Base-by-base conservation (phyloP, 257 asterid species). In the Solanum okadae region DNA sequence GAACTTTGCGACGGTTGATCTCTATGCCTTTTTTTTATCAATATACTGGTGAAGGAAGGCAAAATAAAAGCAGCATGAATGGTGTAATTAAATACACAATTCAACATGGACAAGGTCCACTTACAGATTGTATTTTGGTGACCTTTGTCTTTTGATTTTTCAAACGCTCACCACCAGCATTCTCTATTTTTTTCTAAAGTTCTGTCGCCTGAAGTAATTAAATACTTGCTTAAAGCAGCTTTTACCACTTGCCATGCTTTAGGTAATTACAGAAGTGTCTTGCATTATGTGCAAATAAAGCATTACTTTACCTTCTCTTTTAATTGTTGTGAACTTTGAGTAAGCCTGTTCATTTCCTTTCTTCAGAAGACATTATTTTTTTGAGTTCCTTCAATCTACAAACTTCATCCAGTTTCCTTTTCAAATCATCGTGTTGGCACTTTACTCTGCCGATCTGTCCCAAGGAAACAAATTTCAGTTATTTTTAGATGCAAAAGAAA, bases 121-220 rank as follows among this genome's bases (percentile, higher is more conserved):
- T 95, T 91, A 95, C 96, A 87, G 96, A 90, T 83, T 97, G 97
- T 85, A 97, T 94, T 91, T 91, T 93, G 87, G 87, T 84, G 84
- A 96, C 97, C 83, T 81, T 93, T 33, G 96, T 89, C 49, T 42
- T 42, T 42, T 42, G 5, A 42, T 42, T 92, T 92, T 91, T 93
- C 93, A 96, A 83, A 67, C 86, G 92, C 88, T 93, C 98, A 46
- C 98, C 99, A 44, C 99, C 98, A 71, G 98, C 99, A 92, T 96
- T 95, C 93, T 97, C 98, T n/a, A 97, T 93, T 91, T 94, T 96
- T 44, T 88, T 93, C 93, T 97, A 98, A 89, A 96, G 98, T 91
- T 93, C 95, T 84, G 85, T 70, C 71, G 96, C 98, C 99, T 97
- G 87, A 84, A 87, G 87, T 76, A 82, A 25, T 33, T 8, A 88